Conservation (phyloP, 805 yeast genomes). For the Barnettozyma pratensis region DNA sequence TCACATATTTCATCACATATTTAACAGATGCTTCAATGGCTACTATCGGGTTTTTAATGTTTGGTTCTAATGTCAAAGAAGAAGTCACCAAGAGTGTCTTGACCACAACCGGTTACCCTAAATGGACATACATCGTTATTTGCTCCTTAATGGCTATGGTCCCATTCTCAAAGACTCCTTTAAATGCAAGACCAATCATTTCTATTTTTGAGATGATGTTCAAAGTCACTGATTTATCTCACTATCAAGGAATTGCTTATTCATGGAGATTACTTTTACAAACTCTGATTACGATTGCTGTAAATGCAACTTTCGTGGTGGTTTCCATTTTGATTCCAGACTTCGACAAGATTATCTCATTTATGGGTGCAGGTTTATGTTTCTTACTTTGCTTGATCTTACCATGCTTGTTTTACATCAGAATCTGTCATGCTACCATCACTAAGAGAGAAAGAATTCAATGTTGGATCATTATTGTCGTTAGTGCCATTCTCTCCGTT, state of each 20-base stretch:
- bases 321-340: constrained; percentile 66
- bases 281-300: constrained; percentile 29
- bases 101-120: constrained; percentile 62
- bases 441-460: constrained; percentile 32
- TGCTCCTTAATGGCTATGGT: constrained; percentile 72
- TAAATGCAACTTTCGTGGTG: constrained; percentile 53
- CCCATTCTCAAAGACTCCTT: constrained; percentile 80
- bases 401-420: constrained; percentile 69
- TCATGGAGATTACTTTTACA: constrained; percentile 18
- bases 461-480: constrained; percentile 38
- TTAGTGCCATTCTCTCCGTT: constrained; percentile 45
- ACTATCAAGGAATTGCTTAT: constrained; percentile 17
- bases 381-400: constrained; percentile 74
- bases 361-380: constrained; percentile 77
- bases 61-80: constrained; percentile 63
- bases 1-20: constrained; percentile 58
- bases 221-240: constrained; percentile 22
- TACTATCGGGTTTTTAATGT: constrained; percentile 70
- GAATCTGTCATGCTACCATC: constrained; percentile 43
- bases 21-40: constrained; percentile 61
- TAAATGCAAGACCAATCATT: constrained; percentile 77
- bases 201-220: constrained; percentile 60
- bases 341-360: constrained; percentile 77
- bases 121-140: constrained; percentile 49
- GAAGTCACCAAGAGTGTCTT: constrained; percentile 76